Evolutionary conservation across 148 eudicot species (phyloP), one percentile per base, ranked within the genome.

Genomic region (Heliamphora exappendiculata): DNA sequence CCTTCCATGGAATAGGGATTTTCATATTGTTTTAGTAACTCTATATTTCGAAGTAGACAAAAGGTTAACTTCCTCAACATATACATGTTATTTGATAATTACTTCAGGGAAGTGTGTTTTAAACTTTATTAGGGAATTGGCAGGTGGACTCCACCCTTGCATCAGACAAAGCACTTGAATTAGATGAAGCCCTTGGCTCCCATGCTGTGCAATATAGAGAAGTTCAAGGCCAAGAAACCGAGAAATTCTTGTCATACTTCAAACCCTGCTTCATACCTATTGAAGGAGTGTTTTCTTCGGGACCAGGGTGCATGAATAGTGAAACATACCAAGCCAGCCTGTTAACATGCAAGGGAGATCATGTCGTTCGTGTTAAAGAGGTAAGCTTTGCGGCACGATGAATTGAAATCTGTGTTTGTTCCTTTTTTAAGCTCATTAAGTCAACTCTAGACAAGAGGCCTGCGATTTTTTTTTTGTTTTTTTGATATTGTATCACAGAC

Each of bases 191-290:
- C 28, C 76, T 91, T 49, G 93, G 93, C 28, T 87, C 90, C 51
- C 85, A 88, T 53, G 82, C 89, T 59, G 97, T 91, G 79, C 97
- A 91, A 80, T 91, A 88, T 80, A 85, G 84, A 60, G 97, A 91
- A 84, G 76, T 86, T 54, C 97, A 91, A 83, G 97, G 97, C 64
- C 88, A 87, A 75, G 97, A 91, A 80, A 81, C 94, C 2, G 91
- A 85, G 75, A 87, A 80, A 76, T 91, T 91, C 47, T 88, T 91
- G 68, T 91, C 97, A 78, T 90, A 90, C 79, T 91, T 91, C 64
- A 89, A 81, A 83, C 97, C 97, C 37, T 91, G 97, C 78, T 84
- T 91, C 24, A 88, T 91, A 50, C 97, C 97, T 60, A 73, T 81
- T 28, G 85, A 87, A 86, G 93, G 96, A 65, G 87, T 70, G 58